Evolutionary conservation across 805 yeast genomes (phyloP).

Genomic region (Naumovozyma castellii): DNA sequence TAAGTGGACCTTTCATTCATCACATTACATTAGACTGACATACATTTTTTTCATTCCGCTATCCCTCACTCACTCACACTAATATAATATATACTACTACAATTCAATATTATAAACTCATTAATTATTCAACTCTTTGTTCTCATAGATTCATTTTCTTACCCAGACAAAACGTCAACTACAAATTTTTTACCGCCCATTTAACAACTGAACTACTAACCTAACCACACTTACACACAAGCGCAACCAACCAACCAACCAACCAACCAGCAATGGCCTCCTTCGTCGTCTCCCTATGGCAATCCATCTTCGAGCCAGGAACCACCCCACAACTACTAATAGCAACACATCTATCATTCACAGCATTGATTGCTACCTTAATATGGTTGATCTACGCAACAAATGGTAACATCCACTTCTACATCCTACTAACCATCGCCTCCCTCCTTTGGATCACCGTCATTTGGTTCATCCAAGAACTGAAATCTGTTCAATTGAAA

Average conservation of each 20-base stretch:
- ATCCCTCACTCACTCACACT: no score
- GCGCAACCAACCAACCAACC: no score
- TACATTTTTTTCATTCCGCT: no score
- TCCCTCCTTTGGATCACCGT: slow-evolving; percentile 65
- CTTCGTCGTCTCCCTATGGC: slow-evolving; percentile 59
- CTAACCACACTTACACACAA: no score
- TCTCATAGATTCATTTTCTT: no score
- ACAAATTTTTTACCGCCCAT: no score
- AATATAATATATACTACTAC: no score
- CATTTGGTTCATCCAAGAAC: slow-evolving; percentile 79
- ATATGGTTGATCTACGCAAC: slow-evolving; percentile 49
- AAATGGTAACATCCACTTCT: slow-evolving; percentile 55
- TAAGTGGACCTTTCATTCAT: neutral
- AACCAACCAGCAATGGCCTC: slow-evolving; percentile 8
- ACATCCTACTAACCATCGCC: slow-evolving; percentile 47
- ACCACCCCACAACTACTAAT: slow-evolving; percentile 78
- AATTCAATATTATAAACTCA: no score
- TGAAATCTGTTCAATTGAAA: slow-evolving; percentile 35
- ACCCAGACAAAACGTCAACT: no score
- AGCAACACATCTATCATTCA: slow-evolving; percentile 83
- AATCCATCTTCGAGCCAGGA: slow-evolving; percentile 87
- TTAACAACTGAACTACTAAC: no score
- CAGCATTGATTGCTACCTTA: slow-evolving; percentile 47
- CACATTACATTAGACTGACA: no score
- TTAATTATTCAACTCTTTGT: no score